These are phyloP conservation scores for Penicillium tannophilum DNA, from an alignment of 495 filamentous ascomycete genomes.

Conservation along the genomic window DNA sequence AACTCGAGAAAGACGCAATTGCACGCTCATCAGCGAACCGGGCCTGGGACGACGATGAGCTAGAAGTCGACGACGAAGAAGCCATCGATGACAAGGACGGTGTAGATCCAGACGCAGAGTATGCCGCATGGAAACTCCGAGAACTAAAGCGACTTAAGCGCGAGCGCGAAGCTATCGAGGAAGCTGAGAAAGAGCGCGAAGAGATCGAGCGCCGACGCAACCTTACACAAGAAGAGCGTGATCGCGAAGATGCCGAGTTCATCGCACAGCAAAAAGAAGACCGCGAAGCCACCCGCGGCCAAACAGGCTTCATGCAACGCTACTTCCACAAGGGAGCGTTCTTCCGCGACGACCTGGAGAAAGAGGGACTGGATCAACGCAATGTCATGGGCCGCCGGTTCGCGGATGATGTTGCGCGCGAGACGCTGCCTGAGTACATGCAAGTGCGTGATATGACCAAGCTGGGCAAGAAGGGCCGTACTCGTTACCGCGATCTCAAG, in stretches of 20 bases:
- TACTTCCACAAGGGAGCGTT: constrained; percentile 98
- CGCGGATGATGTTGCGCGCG: constrained; percentile 75
- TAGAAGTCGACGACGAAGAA: constrained; percentile 63
- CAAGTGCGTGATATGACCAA: constrained; percentile 94
- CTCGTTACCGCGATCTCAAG: constrained; percentile 84
- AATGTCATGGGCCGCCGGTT: constrained; percentile 81
- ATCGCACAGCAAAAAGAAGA: constrained; percentile 82
- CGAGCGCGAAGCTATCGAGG: constrained; percentile 81
- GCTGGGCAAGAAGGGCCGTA: constrained; percentile 88
- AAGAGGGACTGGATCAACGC: constrained; percentile 69
- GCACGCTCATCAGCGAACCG: constrained; percentile 74
- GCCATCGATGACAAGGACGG: constrained; percentile 83
- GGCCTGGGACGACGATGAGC: constrained; percentile 84
- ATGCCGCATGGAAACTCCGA: constrained; percentile 89
- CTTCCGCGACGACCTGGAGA: constrained; percentile 77
- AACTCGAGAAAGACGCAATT: constrained; percentile 77
- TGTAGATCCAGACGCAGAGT: constrained; percentile 84
- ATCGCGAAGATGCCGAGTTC: constrained; percentile 80
- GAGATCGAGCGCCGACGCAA: constrained; percentile 88
- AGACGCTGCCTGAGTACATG: constrained; percentile 86
- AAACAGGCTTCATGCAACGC: constrained; percentile 91
- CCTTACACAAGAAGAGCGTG: constrained; percentile 83
- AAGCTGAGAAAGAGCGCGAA: constrained; percentile 78
- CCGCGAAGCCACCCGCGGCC: constrained; percentile 73
- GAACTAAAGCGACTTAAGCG: constrained; percentile 87